These are phyloP conservation scores for Iris pallida DNA, from an alignment of 116 monocot genomes.

Conservation along the genomic window DNA sequence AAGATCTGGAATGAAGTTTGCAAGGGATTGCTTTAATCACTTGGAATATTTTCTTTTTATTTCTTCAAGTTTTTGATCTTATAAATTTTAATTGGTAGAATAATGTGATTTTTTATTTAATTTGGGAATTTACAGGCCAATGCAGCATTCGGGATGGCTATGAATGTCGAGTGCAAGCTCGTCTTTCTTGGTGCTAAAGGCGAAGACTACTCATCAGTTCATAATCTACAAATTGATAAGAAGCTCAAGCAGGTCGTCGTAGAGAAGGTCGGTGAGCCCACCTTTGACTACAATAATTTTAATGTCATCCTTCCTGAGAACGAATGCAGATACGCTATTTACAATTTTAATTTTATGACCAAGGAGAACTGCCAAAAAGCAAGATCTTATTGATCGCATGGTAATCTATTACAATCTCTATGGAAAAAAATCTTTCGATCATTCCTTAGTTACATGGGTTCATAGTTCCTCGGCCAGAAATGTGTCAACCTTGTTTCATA, in stretches of 20 bases:
- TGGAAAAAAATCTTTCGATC: too few species aligned
- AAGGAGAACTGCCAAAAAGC: conserved; percentile 31
- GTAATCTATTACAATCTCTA: too few species aligned
- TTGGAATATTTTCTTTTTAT: too few species aligned
- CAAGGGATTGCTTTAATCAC: too few species aligned
- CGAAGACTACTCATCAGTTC: conserved; percentile 40
- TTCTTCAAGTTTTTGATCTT: too few species aligned
- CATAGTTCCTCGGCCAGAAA: too few species aligned
- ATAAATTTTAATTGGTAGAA: too few species aligned
- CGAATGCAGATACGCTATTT: conserved; percentile 36
- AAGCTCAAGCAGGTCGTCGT: conserved; percentile 36
- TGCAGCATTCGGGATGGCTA: conserved; percentile 44
- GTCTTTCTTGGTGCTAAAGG: conserved; percentile 43
- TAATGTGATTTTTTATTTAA: too few species aligned
- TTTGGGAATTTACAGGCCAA: conserved; percentile 29
- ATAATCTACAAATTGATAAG: conserved; percentile 45
- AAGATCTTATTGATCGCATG: conserved; percentile 37
- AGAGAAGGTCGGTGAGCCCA: conserved; percentile 30
- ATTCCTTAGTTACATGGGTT: too few species aligned
- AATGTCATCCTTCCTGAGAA: conserved; percentile 21
- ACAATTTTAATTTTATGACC: conserved; percentile 33
- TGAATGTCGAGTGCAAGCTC: conserved; percentile 48
- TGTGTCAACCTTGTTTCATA: too few species aligned
- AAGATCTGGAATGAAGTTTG: too few species aligned
- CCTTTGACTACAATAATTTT: conserved; percentile 23